Base-by-base conservation (phyloP, 1,139 yeast genomes). In the Pichia norvegensis region DNA sequence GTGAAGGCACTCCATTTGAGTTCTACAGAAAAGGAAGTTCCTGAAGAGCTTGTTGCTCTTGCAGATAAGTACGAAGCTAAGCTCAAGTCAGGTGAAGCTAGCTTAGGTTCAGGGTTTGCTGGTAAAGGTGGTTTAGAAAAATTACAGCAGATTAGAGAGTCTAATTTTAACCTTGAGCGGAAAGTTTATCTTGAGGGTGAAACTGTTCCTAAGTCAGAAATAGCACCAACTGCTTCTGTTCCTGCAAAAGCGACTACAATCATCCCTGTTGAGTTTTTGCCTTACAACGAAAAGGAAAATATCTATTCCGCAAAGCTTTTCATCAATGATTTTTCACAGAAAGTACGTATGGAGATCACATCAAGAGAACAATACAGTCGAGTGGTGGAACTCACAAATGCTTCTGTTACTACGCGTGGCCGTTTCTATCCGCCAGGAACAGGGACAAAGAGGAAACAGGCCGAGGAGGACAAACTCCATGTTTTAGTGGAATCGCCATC, bases 351-450 rank as follows among this genome's bases (percentile, higher is more conserved):
- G 20, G 37, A 35, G 20, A 35, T 85, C 5, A 81, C 90, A 4
- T 81, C 83, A 51, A 73, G 84, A 29, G 81, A 82, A 3, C 80
- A 78, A 40, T 70, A 85, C 43, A 65, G 77, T 3, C 77, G 76
- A 54, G 74, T 92, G 41, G 79, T 79, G 42, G 95, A 86, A 43
- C 70, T 79, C 39, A 82, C 94, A 0, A 75, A 81, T 1, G 81
- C 92, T 1, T 81, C 95, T 5, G 79, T 90, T 43, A 88, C 97
- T 1, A 79, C 80, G 44, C 86, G 81, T 60, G 98, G 98, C 13
- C 78, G 75, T 51, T 90, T 68, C 60, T 84, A 85, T 56, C 79
- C 88, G 1, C 73, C 81, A 29, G 78, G 80, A 16, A 29, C 17
- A n/a, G 16, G 20, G 3, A 7, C 19, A 8, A 35, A 0, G 70